Conservation (phyloP, 805 yeast species). For the Kuraishia piskuri region DNA sequence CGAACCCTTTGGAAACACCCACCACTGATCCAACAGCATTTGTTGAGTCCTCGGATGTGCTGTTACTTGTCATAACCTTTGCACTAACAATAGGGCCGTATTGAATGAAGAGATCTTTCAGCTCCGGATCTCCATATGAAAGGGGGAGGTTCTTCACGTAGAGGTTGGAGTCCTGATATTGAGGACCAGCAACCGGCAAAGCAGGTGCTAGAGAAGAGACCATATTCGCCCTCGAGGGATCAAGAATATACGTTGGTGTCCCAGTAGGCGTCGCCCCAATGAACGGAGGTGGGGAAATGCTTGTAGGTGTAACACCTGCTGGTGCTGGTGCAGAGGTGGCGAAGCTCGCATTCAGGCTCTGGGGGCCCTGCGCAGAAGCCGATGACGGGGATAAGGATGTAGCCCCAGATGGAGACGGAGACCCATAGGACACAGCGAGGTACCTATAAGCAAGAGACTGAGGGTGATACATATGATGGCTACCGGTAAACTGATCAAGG, state of each 20-base stretch:
- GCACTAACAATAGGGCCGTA: constrained; percentile 49
- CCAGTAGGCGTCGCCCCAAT: constrained; percentile 2
- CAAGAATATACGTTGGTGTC: constrained; percentile 2
- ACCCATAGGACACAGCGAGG: background rate
- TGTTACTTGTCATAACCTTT: constrained; percentile 35
- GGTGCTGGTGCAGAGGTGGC: background rate
- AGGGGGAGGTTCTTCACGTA: constrained; percentile 60
- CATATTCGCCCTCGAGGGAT: constrained; percentile 8
- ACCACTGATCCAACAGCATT: constrained; percentile 10
- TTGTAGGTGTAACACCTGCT: background rate
- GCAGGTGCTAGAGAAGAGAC: constrained; percentile 20
- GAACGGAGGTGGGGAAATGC: background rate
- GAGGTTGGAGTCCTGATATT: constrained; percentile 61
- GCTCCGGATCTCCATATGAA: constrained; percentile 45
- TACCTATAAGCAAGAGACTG: background rate
- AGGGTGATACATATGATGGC: constrained; percentile 1
- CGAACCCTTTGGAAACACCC: constrained; percentile 59
- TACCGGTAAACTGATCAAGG: constrained; percentile 1
- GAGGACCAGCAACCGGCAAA: constrained; percentile 34
- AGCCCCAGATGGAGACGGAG: background rate
- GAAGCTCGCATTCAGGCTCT: background rate
- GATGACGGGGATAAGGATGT: background rate
- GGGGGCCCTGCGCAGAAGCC: background rate
- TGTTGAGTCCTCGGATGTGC: constrained; percentile 23
- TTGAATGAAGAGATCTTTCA: constrained; percentile 29